phyloP scores from a whole-genome alignment of 768 basidiomycete genomes.

The Leccinum broughii region DNA sequence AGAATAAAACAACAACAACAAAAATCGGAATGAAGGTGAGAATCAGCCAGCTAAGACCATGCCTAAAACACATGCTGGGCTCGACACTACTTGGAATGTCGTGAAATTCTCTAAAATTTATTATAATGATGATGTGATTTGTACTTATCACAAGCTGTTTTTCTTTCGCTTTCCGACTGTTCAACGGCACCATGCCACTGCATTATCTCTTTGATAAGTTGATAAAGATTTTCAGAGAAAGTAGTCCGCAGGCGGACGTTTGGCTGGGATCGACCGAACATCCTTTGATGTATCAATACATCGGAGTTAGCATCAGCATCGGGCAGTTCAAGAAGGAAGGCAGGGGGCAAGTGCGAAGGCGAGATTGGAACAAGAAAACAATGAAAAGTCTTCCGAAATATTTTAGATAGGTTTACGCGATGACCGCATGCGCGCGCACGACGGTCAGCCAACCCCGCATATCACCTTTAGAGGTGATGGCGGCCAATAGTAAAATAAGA shows the following conservation, averaged over 20 bases:
- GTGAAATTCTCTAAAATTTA: conserved; percentile 6
- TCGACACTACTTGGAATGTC: conserved; percentile 2
- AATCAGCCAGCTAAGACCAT: conserved; percentile 22
- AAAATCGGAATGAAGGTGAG: conserved; percentile 21
- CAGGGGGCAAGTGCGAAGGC: background rate
- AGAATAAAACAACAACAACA: background rate
- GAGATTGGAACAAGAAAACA: background rate
- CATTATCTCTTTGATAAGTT: conserved; percentile 12
- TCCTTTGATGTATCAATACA: conserved; percentile 47
- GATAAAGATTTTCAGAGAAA: conserved; percentile 53
- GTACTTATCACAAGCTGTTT: background rate
- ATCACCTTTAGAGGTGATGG: conserved; percentile 23
- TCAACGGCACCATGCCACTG: conserved; percentile 17
- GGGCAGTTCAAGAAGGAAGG: background rate
- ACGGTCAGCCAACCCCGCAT: conserved; percentile 25
- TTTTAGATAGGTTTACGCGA: background rate
- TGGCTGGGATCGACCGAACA: conserved; percentile 76
- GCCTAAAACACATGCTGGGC: conserved; percentile 29
- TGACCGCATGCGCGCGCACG: background rate
- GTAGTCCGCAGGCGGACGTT: conserved; percentile 85
- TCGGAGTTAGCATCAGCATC: conserved; percentile 6
- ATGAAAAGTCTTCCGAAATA: conserved; percentile 4
- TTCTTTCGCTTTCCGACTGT: background rate
- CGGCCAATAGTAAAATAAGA: background rate
- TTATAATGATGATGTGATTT: background rate